Evolutionary conservation across 2,329 filamentous ascomycete genomes (phyloP).

Genomic region (Xylaria sp.): DNA sequence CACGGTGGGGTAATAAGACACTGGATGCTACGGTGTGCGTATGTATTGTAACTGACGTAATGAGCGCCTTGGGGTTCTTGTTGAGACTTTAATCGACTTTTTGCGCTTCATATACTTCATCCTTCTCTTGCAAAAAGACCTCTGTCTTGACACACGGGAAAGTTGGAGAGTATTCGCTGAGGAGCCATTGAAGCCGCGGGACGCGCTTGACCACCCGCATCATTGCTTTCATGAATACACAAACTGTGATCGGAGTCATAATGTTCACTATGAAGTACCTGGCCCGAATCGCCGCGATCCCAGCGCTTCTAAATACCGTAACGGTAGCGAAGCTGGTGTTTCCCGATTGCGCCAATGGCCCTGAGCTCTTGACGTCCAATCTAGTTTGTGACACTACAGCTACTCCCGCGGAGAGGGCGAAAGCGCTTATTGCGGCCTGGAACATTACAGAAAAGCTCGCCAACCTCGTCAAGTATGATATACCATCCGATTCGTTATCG

Average conservation of each 20-base stretch:
- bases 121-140: not conserved
- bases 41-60: constrained; percentile 18
- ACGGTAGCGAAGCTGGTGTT: constrained; percentile 33
- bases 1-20: constrained; percentile 4
- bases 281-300: not conserved
- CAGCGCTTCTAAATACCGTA: constrained; percentile 25
- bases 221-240: not conserved
- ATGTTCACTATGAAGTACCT: constrained; percentile 6
- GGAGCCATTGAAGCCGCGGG: not conserved
- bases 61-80: not conserved
- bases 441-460: constrained; percentile 43
- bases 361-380: constrained; percentile 40
- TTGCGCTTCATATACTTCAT: not conserved
- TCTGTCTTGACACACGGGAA: not conserved
- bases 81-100: not conserved
- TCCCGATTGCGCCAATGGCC: constrained; percentile 43
- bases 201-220: not conserved
- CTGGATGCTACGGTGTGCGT: constrained; percentile 1
- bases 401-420: constrained; percentile 39
- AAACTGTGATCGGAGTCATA: not conserved
- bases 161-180: not conserved
- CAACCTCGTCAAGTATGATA: constrained; percentile 42
- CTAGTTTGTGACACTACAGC: constrained; percentile 41
- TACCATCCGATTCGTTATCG: not conserved
- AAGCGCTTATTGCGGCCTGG: constrained; percentile 41